Evolutionary conservation across 495 filamentous ascomycete species (phyloP).

Genomic region (Tuber calosporum): DNA sequence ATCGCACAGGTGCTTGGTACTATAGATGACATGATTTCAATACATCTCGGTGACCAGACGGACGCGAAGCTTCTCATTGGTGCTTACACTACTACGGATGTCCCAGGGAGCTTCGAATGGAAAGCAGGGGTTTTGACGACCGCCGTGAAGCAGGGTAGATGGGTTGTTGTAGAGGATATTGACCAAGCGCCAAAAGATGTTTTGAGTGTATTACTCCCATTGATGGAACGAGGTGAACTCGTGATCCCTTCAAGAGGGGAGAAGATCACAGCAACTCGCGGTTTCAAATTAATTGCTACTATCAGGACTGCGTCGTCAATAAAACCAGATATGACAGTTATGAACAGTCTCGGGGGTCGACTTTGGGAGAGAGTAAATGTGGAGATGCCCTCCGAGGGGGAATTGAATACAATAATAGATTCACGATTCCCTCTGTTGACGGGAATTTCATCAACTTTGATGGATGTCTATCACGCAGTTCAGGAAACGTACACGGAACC

Average conservation of each 20-base stretch:
- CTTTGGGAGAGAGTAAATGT: conserved; percentile 73
- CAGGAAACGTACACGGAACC: conserved; percentile 50
- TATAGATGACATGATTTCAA: conserved; percentile 68
- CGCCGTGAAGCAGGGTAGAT: conserved; percentile 84
- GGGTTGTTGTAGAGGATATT: conserved; percentile 94
- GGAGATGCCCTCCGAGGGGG: conserved; percentile 57
- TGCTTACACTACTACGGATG: conserved; percentile 77
- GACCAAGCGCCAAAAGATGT: conserved; percentile 94
- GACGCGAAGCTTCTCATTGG: conserved; percentile 93
- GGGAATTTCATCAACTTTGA: conserved; percentile 60
- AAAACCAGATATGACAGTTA: conserved; percentile 44
- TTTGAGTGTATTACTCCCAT: conserved; percentile 78
- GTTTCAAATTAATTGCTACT: conserved; percentile 85
- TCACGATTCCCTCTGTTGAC: conserved; percentile 62
- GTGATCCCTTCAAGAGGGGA: conserved; percentile 81
- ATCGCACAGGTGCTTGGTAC: conserved; percentile 69
- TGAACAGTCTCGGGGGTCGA: conserved; percentile 65
- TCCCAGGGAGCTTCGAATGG: conserved; percentile 85
- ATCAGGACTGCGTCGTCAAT: conserved; percentile 57
- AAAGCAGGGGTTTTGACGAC: conserved; percentile 88
- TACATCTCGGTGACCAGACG: conserved; percentile 94
- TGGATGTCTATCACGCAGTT: conserved; percentile 67
- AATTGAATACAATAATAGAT: conserved; percentile 66
- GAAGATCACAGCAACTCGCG: conserved; percentile 67
- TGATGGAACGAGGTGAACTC: conserved; percentile 82